Evolutionary conservation across 495 filamentous ascomycete genomes (phyloP), one percentile per base, ranked within the genome.

Genomic region (Hyaloscypha hepaticicola): DNA sequence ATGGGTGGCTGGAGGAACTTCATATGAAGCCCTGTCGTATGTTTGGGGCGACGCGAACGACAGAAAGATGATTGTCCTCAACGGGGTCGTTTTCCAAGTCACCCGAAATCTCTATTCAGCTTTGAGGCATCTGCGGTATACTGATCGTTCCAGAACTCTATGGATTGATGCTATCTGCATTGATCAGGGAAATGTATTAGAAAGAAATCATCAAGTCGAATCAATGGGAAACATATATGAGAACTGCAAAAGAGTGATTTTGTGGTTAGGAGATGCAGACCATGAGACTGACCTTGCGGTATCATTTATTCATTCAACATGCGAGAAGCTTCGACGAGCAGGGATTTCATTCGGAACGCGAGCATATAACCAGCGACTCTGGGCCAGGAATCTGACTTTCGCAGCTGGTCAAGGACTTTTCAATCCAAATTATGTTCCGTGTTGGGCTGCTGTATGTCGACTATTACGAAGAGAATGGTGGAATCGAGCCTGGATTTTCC

Each of bases 11-110:
- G 8, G 52, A 27, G 22, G 27, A 5, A 27, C 19, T 51, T 51
- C 48, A 5, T 65, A 65, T 34, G 63, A 65, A 58, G 63, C 63
- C 16, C 63, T 65, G 25, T 59, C 55, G 55, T 65, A 65, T 41
- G 55, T 60, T 7, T 65, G 56, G 56, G 63, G 41, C 22, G 21
- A 41, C 22, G 41, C 31, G 41, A 58, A 26, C 31, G 14, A 59
- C 31, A 29, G 5, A 55, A 27, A 16, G 53, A 51, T 25, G 28
- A 38, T 31, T 24, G 4, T 28, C 21, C 33, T 58, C 7, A 58
- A 25, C 21, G 52, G 26, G 26, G 19, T 26, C 22, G 8, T 16
- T 22, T 55, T 55, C 26, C 3, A 29, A 55, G 52, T 55, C 52
- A 55, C 52, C 25, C 14, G 22, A 55, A 55, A 55, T 28, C 52